These are phyloP conservation scores for Bruguiera gymnorhiza DNA, from an alignment of 345 rosid species.

Conservation along the genomic window DNA sequence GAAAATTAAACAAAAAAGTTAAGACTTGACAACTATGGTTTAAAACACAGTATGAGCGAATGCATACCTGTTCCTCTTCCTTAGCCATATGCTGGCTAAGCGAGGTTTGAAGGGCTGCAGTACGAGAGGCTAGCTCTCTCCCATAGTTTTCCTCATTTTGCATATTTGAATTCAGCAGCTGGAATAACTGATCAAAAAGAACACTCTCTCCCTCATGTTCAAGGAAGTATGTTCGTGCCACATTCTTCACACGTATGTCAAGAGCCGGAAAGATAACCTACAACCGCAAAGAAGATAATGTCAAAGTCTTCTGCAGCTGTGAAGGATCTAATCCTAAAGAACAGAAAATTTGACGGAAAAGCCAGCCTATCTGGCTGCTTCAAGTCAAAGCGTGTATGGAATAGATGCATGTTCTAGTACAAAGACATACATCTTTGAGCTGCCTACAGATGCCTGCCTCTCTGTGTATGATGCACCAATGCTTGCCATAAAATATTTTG, in stretches of 20 bases:
- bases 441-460: too few relatives aligned
- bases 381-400: too few relatives aligned
- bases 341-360: neutral
- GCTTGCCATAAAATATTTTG: too few relatives aligned
- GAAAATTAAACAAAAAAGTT: neutral
- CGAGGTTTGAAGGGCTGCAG: slow-evolving; percentile 80
- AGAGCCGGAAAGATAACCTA: slow-evolving; percentile 90
- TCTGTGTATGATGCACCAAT: too few relatives aligned
- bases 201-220: slow-evolving; percentile 85
- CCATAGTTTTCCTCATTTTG: slow-evolving; percentile 54
- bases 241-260: slow-evolving; percentile 84
- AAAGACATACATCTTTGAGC: too few relatives aligned
- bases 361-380: too few relatives aligned
- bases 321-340: neutral
- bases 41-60: neutral
- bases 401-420: too few relatives aligned
- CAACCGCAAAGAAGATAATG: slow-evolving; percentile 10
- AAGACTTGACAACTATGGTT: slow-evolving; percentile 1
- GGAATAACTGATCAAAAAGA: slow-evolving; percentile 67
- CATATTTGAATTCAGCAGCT: slow-evolving; percentile 56
- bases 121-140: slow-evolving; percentile 73
- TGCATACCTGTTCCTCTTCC: slow-evolving; percentile 83
- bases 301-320: slow-evolving; percentile 1
- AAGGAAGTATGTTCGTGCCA: slow-evolving; percentile 78
- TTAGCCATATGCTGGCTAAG: slow-evolving; percentile 88